Base-by-base conservation (phyloP, 805 yeast species). In the Spathaspora boniae region DNA sequence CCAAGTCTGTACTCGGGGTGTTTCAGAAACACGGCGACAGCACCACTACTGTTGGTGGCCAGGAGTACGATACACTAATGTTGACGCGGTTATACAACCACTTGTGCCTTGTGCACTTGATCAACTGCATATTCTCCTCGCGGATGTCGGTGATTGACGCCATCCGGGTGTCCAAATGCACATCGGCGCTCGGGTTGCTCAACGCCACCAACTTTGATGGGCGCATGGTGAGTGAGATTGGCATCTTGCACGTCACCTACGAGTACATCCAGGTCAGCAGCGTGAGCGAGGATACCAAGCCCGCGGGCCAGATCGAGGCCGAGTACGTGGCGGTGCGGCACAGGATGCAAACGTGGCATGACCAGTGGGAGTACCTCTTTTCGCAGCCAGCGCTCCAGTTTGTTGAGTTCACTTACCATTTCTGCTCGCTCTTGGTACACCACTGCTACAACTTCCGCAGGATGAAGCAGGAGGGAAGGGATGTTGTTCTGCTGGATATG, bases 151-250 rank as follows among this genome's bases (percentile, higher is more conserved):
- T 79, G 17, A 54, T 82, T 6, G 86, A 81, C 50, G 79, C 73
- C 40, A 62, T 72, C 16, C 61, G 86, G 26, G 53, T 81, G 29
- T 77, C 75, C 39, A 72, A 75, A 40, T 78, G 86, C 41, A 67
- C 78, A 7, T 68, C 76, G 15, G 72, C 82, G 1, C 58, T 80
- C 32, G 75, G 78, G 26, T 56, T 76, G 25, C 65, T 79, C 4
- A 64, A 74, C 23, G 76, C 88, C 2, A 81, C 88, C 5, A 82
- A 82, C 49, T 85, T 84, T 53, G 95, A 85, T 51, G 86, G 85
- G n/a, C 60, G 93, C 40, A 82, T 85, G 77, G 80, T 83, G 6
- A 80, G 87, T 26, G 94, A 85, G 54, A 76, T 82, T 33, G 73
- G 79, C 14, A 65, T 82, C 8, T 76, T 80, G 36, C 53, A 74